Conservation (phyloP, 1,139 yeast genomes). For the Scheffersomyces lignicola region DNA sequence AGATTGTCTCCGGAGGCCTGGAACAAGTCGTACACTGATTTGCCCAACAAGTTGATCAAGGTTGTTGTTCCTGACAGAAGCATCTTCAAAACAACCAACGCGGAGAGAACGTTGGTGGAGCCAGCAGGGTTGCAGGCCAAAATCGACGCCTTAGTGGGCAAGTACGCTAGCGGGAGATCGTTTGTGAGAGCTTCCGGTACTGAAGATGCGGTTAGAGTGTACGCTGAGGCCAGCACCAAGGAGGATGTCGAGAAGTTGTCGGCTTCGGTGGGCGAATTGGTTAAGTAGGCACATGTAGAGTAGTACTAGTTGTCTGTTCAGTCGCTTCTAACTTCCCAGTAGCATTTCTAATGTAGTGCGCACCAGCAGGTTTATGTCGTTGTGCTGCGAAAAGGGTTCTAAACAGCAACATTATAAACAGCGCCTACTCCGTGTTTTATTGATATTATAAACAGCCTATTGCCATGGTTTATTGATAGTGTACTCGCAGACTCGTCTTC, state of each 20-base stretch:
- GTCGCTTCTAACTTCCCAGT: too few relatives aligned
- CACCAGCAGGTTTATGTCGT: too few relatives aligned
- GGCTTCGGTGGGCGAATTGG: constrained; percentile 31
- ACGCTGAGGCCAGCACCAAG: constrained; percentile 76
- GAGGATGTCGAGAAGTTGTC: constrained; percentile 36
- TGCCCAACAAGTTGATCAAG: constrained; percentile 83
- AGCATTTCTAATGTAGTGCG: too few relatives aligned
- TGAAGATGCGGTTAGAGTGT: constrained; percentile 94
- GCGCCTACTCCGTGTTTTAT: too few relatives aligned
- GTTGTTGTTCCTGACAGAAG: constrained; percentile 82
- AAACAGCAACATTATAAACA: too few relatives aligned
- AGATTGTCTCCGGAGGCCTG: constrained; percentile 62
- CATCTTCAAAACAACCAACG: constrained; percentile 80
- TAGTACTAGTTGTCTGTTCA: too few relatives aligned
- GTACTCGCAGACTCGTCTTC: too few relatives aligned
- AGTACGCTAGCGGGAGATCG: constrained; percentile 69
- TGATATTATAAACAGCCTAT: too few relatives aligned
- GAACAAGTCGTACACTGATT: constrained; percentile 76
- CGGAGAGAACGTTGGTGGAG: constrained; percentile 76
- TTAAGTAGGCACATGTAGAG: too few relatives aligned
- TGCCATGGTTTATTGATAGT: too few relatives aligned
- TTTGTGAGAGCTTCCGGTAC: constrained; percentile 98
- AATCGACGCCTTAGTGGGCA: constrained; percentile 65
- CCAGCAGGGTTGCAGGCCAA: constrained; percentile 77
- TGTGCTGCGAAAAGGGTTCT: too few relatives aligned